These are phyloP conservation scores for Coniferiporia weirii DNA, from an alignment of 1,284 basidiomycete species.

Conservation along the genomic window DNA sequence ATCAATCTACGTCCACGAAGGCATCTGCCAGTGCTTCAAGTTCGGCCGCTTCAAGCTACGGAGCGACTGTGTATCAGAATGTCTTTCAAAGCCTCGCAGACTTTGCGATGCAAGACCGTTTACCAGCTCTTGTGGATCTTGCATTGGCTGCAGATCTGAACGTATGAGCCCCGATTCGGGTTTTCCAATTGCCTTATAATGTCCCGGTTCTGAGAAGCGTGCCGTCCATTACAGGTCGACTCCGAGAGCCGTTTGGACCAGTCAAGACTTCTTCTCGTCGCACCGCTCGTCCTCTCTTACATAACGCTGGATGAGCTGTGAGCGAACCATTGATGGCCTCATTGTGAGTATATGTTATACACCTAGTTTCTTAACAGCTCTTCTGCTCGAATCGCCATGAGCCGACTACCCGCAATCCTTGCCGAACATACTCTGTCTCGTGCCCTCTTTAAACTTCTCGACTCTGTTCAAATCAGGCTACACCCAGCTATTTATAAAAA, in stretches of 20 bases:
- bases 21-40: not conserved
- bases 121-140: slow-evolving; percentile 37
- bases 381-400: slow-evolving; percentile 49
- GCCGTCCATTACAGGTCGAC: no score
- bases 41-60: not conserved
- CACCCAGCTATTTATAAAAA: slow-evolving; percentile 50
- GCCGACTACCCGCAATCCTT: slow-evolving; percentile 47
- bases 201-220: not conserved
- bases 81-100: slow-evolving; percentile 4
- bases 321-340: slow-evolving; percentile 23
- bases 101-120: slow-evolving; percentile 4
- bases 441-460: slow-evolving; percentile 41
- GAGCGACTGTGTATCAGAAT: slow-evolving; percentile 4
- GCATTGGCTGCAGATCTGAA: slow-evolving; percentile 49
- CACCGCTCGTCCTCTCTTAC: slow-evolving; percentile 57
- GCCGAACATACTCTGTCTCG: slow-evolving; percentile 37
- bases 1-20: not conserved
- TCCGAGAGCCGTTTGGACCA: slow-evolving; percentile 30
- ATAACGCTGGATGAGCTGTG: slow-evolving; percentile 56
- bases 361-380: slow-evolving; percentile 33
- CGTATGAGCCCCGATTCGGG: slow-evolving; percentile 31
- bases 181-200: not conserved
- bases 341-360: not conserved
- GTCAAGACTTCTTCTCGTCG: slow-evolving; percentile 45
- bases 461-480: slow-evolving; percentile 46